These are phyloP conservation scores for Geotrichum citri-aurantii DNA, from an alignment of 1,139 yeast genomes.

Conservation along the genomic window DNA sequence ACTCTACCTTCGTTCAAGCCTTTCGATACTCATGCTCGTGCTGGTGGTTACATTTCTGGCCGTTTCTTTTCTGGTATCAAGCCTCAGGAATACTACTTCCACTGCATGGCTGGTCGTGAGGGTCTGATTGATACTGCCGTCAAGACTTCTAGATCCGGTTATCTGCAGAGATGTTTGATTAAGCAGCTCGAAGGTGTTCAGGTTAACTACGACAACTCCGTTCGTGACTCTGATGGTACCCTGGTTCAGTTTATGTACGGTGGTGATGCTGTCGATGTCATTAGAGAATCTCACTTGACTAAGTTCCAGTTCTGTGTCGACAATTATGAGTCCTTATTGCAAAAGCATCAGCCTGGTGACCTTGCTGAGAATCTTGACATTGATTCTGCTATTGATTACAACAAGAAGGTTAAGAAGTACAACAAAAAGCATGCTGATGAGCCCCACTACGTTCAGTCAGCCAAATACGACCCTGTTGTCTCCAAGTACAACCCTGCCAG, in stretches of 20 bases:
- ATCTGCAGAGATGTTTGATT: slow-evolving; percentile 95
- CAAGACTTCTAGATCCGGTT: slow-evolving; percentile 97
- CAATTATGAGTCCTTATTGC: slow-evolving; percentile 79
- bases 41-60: slow-evolving; percentile 97
- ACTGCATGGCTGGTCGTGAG: slow-evolving; percentile 99
- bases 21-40: slow-evolving; percentile 93
- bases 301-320: slow-evolving; percentile 91
- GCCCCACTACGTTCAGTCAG: slow-evolving; percentile 57
- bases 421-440: slow-evolving; percentile 58
- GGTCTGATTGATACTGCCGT: slow-evolving; percentile 99
- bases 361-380: slow-evolving; percentile 71
- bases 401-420: slow-evolving; percentile 75
- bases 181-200: slow-evolving; percentile 98
- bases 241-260: slow-evolving; percentile 94
- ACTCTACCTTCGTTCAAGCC: slow-evolving; percentile 95
- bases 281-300: slow-evolving; percentile 89
- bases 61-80: slow-evolving; percentile 96
- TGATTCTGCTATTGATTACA: slow-evolving; percentile 70
- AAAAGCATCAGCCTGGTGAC: slow-evolving; percentile 81
- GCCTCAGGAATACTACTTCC: slow-evolving; percentile 99
- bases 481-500: slow-evolving; percentile 82
- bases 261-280: slow-evolving; percentile 93
- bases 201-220: slow-evolving; percentile 88
- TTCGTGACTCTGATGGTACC: slow-evolving; percentile 93
- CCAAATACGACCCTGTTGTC: slow-evolving; percentile 83